Conservation (phyloP, 2,329 filamentous ascomycete genomes). For the Colletotrichum siamense region DNA sequence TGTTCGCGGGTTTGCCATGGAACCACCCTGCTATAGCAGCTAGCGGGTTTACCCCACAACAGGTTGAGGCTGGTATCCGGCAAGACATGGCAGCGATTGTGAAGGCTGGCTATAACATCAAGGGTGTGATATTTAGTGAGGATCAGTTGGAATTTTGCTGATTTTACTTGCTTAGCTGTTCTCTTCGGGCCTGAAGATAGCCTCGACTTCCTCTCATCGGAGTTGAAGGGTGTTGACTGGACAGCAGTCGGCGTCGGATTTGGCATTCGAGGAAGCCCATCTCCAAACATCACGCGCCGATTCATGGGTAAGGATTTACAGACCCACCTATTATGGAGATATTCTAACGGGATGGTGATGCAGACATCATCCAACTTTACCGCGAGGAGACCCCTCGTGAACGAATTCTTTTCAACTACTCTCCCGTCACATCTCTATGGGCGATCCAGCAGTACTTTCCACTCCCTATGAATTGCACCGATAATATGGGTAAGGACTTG, state of each 20-base stretch:
- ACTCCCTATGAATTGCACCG: background rate
- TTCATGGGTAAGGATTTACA: background rate
- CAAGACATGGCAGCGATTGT: slow-evolving; percentile 2
- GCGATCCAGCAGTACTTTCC: slow-evolving; percentile 16
- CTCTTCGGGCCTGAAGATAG: slow-evolving; percentile 7
- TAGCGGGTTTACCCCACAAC: slow-evolving; percentile 10
- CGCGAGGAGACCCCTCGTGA: slow-evolving; percentile 4
- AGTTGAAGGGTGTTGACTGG: slow-evolving; percentile 8
- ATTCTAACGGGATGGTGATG: background rate
- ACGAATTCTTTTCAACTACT: slow-evolving; percentile 17
- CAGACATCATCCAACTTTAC: slow-evolving; percentile 11
- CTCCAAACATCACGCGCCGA: slow-evolving; percentile 3
- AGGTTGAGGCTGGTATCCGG: slow-evolving; percentile 13
- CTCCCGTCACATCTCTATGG: slow-evolving; percentile 2
- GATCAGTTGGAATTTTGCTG: background rate
- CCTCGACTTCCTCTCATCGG: background rate
- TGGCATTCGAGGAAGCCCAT: slow-evolving; percentile 8
- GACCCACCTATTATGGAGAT: background rate
- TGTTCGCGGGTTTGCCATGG: slow-evolving; percentile 15
- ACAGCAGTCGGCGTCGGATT: slow-evolving; percentile 11
- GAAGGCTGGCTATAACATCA: slow-evolving; percentile 17
- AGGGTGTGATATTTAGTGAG: background rate
- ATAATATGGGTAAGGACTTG: background rate
- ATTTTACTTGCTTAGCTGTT: background rate
- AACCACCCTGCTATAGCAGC: slow-evolving; percentile 2